Conservation (phyloP, 805 yeast species). For the Barnettozyma pratensis region DNA sequence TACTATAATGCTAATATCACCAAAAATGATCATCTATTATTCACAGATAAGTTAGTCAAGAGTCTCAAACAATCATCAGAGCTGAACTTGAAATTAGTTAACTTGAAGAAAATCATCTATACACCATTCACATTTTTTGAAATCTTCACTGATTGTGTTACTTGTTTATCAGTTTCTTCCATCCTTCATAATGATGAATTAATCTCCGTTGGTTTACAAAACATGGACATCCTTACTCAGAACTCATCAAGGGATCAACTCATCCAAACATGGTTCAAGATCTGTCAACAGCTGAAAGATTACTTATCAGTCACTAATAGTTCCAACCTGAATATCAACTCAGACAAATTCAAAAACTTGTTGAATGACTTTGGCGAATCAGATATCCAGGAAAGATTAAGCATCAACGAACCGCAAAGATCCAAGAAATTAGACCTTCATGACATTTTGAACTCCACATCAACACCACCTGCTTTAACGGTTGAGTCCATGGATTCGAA, state of each 20-base stretch:
- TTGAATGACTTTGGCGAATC: constrained; percentile 31
- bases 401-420: constrained; percentile 9
- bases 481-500: not conserved
- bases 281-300: constrained; percentile 24
- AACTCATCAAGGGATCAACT: constrained; percentile 30
- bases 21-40: constrained; percentile 29
- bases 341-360: constrained; percentile 21
- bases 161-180: constrained; percentile 28
- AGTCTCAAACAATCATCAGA: constrained; percentile 24
- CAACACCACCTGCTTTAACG: not conserved
- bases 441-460: constrained; percentile 11
- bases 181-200: constrained; percentile 25
- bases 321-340: constrained; percentile 4
- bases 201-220: constrained; percentile 21
- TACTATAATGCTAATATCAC: constrained; percentile 29
- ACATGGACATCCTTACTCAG: constrained; percentile 22
- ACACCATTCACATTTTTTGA: constrained; percentile 37
- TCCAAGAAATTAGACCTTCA: constrained; percentile 11
- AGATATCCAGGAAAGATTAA: constrained; percentile 23
- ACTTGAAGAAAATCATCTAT: constrained; percentile 26
- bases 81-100: constrained; percentile 22
- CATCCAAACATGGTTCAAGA: constrained; percentile 28
- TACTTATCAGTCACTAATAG: constrained; percentile 15
- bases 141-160: constrained; percentile 32
- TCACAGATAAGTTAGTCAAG: constrained; percentile 20